Evolutionary conservation across 108 stramenopile genomes (phyloP).

Genomic region (Pseudonitzschia pungens): DNA sequence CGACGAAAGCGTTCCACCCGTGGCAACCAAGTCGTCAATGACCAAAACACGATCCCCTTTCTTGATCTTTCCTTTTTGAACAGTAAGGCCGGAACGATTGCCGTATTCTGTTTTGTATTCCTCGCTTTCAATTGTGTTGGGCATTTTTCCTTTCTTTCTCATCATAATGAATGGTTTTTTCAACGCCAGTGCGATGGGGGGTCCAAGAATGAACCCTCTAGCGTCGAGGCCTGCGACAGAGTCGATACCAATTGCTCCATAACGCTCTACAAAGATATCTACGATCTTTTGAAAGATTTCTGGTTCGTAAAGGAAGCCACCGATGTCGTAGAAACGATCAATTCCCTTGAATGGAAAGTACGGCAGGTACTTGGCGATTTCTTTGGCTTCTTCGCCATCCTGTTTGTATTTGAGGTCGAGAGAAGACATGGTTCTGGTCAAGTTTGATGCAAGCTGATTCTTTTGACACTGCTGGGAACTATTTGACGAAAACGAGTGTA

Average conservation of each 20-base stretch:
- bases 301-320: conserved; percentile 91
- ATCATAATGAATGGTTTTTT: conserved; percentile 98
- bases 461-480: neutral
- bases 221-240: conserved; percentile 92
- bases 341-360: conserved; percentile 99
- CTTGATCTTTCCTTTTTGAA: conserved; percentile 85
- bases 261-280: conserved; percentile 83
- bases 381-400: conserved; percentile 78
- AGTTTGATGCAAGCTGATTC: neutral
- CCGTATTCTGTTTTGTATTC: conserved; percentile 96
- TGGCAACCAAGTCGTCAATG: conserved; percentile 98
- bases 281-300: conserved; percentile 87
- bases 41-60: conserved; percentile 89
- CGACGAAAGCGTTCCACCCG: conserved; percentile 91
- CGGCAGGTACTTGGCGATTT: conserved; percentile 93
- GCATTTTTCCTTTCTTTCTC: conserved; percentile 98
- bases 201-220: conserved; percentile 95
- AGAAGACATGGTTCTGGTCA: conserved; percentile 1
- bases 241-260: conserved; percentile 82
- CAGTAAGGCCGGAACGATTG: conserved; percentile 85
- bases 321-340: conserved; percentile 96
- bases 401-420: conserved; percentile 56
- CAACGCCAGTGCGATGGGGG: conserved; percentile 95
- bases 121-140: conserved; percentile 81
- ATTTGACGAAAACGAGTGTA: neutral